phyloP scores from a whole-genome alignment of 2,329 filamentous ascomycete genomes.

The Akanthomyces muscarius region DNA sequence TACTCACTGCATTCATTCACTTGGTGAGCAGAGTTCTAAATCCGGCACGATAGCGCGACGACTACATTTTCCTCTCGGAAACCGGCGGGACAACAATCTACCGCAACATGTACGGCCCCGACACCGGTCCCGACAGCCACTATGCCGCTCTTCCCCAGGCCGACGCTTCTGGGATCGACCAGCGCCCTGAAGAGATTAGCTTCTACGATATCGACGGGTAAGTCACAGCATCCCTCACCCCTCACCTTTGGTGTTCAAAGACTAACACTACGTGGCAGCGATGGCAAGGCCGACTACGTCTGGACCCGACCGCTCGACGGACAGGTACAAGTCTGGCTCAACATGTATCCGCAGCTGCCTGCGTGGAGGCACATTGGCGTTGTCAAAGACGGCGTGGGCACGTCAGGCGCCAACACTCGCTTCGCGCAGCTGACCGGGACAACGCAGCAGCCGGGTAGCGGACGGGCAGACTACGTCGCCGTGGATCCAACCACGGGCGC shows the following conservation, averaged over 20 bases:
- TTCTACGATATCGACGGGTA: constrained; percentile 23
- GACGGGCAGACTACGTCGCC: constrained; percentile 7
- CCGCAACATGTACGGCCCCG: constrained; percentile 16
- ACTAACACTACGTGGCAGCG: constrained; percentile 8
- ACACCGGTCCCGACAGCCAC: background rate
- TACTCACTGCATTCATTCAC: background rate
- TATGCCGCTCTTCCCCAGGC: constrained; percentile 12
- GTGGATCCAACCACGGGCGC: constrained; percentile 4
- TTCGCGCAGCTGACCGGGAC: constrained; percentile 16
- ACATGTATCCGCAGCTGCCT: constrained; percentile 21
- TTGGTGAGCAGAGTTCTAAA: background rate
- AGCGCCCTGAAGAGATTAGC: constrained; percentile 20
- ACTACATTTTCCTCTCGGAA: constrained; percentile 20
- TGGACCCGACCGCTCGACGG: constrained; percentile 21
- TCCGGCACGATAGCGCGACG: constrained; percentile 5
- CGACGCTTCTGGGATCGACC: constrained; percentile 20
- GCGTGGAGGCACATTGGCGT: constrained; percentile 18
- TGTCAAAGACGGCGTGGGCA: constrained; percentile 19
- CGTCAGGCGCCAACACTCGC: constrained; percentile 20
- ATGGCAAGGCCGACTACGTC: constrained; percentile 22
- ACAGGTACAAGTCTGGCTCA: constrained; percentile 19
- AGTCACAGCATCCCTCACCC: background rate
- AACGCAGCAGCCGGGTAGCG: background rate
- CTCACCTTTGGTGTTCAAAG: too few relatives aligned
- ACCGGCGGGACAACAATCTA: constrained; percentile 19